Base-by-base conservation (phyloP, 257 asterid species). In the Penstemon barbatus region DNA sequence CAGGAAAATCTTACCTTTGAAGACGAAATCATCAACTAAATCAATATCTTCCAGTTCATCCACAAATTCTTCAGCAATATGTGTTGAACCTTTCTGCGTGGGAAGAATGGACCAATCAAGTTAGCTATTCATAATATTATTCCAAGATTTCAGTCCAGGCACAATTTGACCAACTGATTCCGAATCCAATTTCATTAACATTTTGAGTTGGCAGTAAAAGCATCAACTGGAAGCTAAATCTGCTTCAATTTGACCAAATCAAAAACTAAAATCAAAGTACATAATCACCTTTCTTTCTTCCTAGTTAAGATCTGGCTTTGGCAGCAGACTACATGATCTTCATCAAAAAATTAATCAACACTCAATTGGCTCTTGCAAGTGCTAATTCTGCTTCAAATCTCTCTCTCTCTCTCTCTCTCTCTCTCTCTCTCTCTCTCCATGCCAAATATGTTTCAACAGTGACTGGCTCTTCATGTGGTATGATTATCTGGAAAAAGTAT, bases 381-480 rank as follows among this genome's bases (percentile, higher is more conserved):
- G 99, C 96, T 81, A 91, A 77, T 81, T 94, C 99, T 18, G 98
- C 99, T 83, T 94, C 99, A 78, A 69, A 91, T 85, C 89, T 94
- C 72, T 91, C 33, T 25, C 33, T 25, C 33, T 19, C 25, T 19
- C 25, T 19, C 25, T 19, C 25, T 19, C 25, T 19, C 25, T 19
- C 25, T 19, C 25, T 19, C 25, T 19, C 25, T 25, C 33, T 25
- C 33, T 25, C 99, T 66, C 98, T 86, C 99, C 99, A 94, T 42
- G 97, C 99, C 90, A 83, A 75, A 84, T 91, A 94, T 38, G 97
- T 83, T 3, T 94, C 98, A 13, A 91, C 82, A 4, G 97, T 94
- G 52, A 94, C 99, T 11, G 97, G 88, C 83, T 94, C 99, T 82
- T 97, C 99, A 58, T 94, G 99, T 19, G 99, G 98, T 63, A 91